Conservation (phyloP, 176 grass and related monocot genomes). For the Saccharum officinarum region DNA sequence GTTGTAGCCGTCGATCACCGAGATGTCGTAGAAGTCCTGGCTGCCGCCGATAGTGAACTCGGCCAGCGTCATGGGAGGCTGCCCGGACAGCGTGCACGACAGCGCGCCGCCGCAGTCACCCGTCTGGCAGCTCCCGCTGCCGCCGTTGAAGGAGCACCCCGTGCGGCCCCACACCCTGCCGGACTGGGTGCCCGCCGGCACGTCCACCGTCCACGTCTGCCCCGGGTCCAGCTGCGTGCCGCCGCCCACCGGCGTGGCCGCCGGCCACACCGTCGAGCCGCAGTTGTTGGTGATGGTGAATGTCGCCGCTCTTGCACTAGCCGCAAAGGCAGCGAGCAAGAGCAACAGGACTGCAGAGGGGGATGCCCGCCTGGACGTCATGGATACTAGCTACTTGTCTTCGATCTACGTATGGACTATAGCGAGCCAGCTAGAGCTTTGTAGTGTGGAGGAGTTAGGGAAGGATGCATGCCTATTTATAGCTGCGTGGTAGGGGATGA, state of each 20-base stretch:
- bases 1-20: slow-evolving; percentile 18
- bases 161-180: slow-evolving; percentile 6
- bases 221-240: neutral
- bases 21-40: slow-evolving; percentile 11
- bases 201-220: neutral
- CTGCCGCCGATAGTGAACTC: slow-evolving; percentile 17
- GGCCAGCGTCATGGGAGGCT: neutral
- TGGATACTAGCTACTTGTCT: neutral
- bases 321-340: neutral
- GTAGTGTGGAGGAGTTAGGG: neutral
- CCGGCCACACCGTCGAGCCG: slow-evolving; percentile 51
- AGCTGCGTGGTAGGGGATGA: neutral
- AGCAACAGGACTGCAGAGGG: too few relatives aligned
- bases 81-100: neutral
- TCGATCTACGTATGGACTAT: too few relatives aligned
- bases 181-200: neutral
- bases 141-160: slow-evolving; percentile 13
- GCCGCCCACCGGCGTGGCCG: slow-evolving; percentile 21
- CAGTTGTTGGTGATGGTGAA: slow-evolving; percentile 64
- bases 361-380: slow-evolving; percentile 32
- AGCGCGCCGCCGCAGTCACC: slow-evolving; percentile 1
- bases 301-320: neutral
- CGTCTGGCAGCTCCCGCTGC: neutral
- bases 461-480: neutral
- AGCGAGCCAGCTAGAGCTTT: too few relatives aligned